phyloP scores from a whole-genome alignment of 768 basidiomycete species.

The Mrakia frigida region DNA sequence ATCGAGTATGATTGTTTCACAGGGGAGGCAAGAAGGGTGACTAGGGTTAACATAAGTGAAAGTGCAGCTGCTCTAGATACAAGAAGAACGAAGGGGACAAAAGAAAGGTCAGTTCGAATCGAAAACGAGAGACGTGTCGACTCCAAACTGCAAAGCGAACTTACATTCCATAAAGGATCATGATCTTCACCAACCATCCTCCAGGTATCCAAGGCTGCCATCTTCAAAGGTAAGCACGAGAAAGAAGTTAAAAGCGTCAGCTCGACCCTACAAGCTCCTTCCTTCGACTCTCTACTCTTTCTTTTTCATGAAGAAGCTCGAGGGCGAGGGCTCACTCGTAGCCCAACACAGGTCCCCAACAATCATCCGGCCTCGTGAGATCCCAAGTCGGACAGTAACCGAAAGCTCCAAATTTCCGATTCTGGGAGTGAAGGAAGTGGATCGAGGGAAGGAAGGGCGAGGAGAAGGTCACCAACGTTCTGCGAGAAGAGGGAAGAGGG shows the following conservation, averaged over 20 bases:
- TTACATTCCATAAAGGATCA: not conserved
- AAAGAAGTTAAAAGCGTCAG: not conserved
- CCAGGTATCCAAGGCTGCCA: conserved; percentile 4
- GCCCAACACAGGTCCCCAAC: conserved; percentile 7
- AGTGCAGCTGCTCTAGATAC: not conserved
- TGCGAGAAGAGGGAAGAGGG: not conserved
- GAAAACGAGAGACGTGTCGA: not conserved
- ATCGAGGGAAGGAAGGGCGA: conserved; percentile 1
- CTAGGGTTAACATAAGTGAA: not conserved
- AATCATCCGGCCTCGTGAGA: not conserved
- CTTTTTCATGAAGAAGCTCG: too few relatives aligned
- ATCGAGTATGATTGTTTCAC: too few relatives aligned
- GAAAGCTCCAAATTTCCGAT: not conserved
- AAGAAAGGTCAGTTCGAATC: not conserved
- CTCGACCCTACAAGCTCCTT: not conserved
- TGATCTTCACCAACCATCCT: not conserved
- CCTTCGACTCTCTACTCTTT: not conserved
- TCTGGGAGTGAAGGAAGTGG: not conserved
- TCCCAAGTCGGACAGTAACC: conserved; percentile 7
- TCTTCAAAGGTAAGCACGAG: not conserved
- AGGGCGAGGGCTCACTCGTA: not conserved
- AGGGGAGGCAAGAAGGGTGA: not conserved
- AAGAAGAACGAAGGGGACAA: not conserved
- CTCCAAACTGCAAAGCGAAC: not conserved
- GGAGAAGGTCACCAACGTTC: not conserved